Conservation (phyloP, 345 rosid genomes). For the Carallia pectinifolia region DNA sequence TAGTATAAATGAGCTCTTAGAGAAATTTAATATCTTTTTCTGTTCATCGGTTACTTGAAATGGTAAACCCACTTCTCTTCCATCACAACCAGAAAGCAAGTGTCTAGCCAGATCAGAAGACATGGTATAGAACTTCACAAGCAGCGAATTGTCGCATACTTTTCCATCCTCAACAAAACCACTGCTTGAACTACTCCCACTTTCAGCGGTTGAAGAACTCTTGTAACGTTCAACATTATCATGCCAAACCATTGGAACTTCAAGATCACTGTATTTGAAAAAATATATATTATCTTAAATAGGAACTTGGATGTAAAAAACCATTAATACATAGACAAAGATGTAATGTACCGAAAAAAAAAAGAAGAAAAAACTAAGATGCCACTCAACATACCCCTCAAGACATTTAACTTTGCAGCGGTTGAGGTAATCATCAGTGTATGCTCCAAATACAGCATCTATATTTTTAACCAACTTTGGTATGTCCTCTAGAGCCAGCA, state of each 20-base stretch:
- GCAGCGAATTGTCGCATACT: slow-evolving; percentile 46
- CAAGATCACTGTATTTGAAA: slow-evolving; percentile 36
- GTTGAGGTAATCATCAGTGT: slow-evolving; percentile 38
- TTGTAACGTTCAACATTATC: slow-evolving; percentile 26
- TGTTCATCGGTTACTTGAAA: slow-evolving; percentile 52
- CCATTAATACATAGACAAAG: too few relatives aligned
- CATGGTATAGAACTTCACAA: slow-evolving; percentile 54
- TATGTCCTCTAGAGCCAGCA: slow-evolving; percentile 42
- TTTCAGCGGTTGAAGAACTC: slow-evolving; percentile 16
- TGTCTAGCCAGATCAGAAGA: slow-evolving; percentile 33
- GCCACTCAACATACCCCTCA: slow-evolving; percentile 42
- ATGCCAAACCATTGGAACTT: slow-evolving; percentile 45
- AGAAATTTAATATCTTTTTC: slow-evolving; percentile 34
- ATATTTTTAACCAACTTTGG: slow-evolving; percentile 40
- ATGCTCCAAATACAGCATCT: slow-evolving; percentile 35
- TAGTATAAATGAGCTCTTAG: slow-evolving; percentile 41
- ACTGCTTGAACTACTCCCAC: slow-evolving; percentile 12
- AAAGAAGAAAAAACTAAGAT: too few relatives aligned
- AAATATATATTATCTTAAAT: not conserved
- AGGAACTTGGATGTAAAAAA: not conserved
- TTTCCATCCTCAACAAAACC: slow-evolving; percentile 39
- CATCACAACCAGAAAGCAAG: slow-evolving; percentile 41
- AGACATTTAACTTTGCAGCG: slow-evolving; percentile 44
- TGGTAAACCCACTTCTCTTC: slow-evolving; percentile 43
- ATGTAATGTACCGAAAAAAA: too few relatives aligned